phyloP scores from a whole-genome alignment of 768 basidiomycete species.

The Pisolithus microcarpus region DNA sequence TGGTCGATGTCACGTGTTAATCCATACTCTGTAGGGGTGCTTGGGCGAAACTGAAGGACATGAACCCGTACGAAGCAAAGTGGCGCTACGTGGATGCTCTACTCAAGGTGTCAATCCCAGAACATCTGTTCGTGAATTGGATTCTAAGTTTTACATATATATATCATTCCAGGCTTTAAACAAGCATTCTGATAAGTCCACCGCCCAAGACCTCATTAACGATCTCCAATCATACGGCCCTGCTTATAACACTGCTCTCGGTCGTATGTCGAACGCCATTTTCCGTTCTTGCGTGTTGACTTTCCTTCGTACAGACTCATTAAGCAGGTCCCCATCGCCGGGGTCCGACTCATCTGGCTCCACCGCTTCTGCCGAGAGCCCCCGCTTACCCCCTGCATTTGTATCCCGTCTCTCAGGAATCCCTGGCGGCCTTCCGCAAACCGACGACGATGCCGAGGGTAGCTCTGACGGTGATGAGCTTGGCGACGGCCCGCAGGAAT shows the following conservation, averaged over 20 bases:
- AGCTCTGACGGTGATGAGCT: conserved; percentile 40
- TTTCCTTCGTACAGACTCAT: conserved; percentile 22
- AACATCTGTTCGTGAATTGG: too few species aligned
- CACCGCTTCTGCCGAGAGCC: conserved; percentile 39
- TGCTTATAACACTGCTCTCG: conserved; percentile 55
- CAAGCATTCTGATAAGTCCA: conserved; percentile 78
- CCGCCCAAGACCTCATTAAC: conserved; percentile 64
- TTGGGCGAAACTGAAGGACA: conserved; percentile 88
- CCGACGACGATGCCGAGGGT: conserved; percentile 22
- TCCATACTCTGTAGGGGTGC: conserved; percentile 59
- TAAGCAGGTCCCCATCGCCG: conserved; percentile 37
- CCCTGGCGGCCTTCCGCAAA: conserved; percentile 11
- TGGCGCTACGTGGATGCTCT: conserved; percentile 85
- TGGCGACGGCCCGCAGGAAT: conserved; percentile 42
- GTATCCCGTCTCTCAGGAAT: conserved; percentile 9
- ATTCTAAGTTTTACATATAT: not conserved
- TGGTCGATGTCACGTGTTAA: conserved; percentile 16
- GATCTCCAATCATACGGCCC: conserved; percentile 77
- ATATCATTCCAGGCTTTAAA: conserved; percentile 52
- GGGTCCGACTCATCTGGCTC: conserved; percentile 63
- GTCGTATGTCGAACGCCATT: conserved; percentile 41
- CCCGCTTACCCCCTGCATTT: conserved; percentile 11
- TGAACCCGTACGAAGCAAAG: conserved; percentile 75
- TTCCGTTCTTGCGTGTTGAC: not conserved
- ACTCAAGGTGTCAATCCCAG: conserved; percentile 48